phyloP scores from a whole-genome alignment of 352 stramenopile genomes.

The Globisporangium cystogenes region DNA sequence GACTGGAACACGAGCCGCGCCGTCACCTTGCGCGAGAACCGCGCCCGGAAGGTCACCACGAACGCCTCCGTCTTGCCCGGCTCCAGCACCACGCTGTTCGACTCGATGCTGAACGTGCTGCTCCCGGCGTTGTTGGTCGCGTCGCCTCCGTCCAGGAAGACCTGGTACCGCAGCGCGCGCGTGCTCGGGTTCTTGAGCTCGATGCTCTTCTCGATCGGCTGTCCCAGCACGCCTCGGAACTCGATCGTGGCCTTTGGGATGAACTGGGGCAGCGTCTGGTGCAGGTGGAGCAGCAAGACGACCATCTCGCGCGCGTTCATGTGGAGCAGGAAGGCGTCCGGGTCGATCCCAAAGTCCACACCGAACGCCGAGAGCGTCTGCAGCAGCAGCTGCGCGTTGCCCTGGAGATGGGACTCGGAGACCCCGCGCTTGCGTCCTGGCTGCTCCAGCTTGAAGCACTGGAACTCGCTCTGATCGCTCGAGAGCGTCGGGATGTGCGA shows the following conservation, averaged over 20 bases:
- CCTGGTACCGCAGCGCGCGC: slow-evolving; percentile 80
- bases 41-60: slow-evolving; percentile 72
- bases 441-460: slow-evolving; percentile 47
- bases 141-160: slow-evolving; percentile 69
- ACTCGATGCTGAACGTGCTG: slow-evolving; percentile 75
- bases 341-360: slow-evolving; percentile 73
- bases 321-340: slow-evolving; percentile 35
- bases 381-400: slow-evolving; percentile 55
- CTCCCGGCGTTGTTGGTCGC: background rate
- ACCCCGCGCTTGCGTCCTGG: slow-evolving; percentile 10
- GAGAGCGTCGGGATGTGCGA: slow-evolving; percentile 86
- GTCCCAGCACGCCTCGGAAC: slow-evolving; percentile 85
- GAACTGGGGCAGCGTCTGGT: slow-evolving; percentile 88
- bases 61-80: slow-evolving; percentile 69
- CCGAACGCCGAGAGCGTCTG: slow-evolving; percentile 62
- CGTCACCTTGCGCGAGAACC: slow-evolving; percentile 82
- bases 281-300: slow-evolving; percentile 87
- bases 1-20: slow-evolving; percentile 88
- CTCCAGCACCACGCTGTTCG: slow-evolving; percentile 67
- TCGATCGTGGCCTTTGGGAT: slow-evolving; percentile 93
- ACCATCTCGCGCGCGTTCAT: slow-evolving; percentile 74
- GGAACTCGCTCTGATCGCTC: slow-evolving; percentile 51
- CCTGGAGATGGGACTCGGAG: slow-evolving; percentile 30
- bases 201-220: slow-evolving; percentile 89
- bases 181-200: slow-evolving; percentile 91